Percentiles rank a stretch among this genome's conserved stretches.
Evolutionary conservation across 2,329 filamentous ascomycete species (phyloP).

Genomic region (Verticillium dahliae): DNA sequence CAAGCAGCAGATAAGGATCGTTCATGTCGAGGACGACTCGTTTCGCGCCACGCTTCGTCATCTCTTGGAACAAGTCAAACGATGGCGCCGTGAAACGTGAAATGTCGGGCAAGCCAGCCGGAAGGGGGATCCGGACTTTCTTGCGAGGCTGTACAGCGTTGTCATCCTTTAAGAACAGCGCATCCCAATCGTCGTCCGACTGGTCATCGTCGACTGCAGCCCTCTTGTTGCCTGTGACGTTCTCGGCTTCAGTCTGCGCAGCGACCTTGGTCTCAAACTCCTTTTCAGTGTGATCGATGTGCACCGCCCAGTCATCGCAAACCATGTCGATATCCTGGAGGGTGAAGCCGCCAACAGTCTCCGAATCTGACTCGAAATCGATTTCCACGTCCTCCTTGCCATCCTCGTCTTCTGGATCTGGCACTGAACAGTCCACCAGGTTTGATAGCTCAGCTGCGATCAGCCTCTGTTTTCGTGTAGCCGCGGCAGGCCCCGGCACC

Average conservation of each 20-base stretch:
- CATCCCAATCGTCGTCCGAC: conserved; percentile 55
- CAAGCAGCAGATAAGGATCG: conserved; percentile 79
- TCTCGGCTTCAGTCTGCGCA: conserved; percentile 13
- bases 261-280: conserved; percentile 28
- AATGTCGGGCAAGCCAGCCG: conserved; percentile 52
- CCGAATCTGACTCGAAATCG: conserved; percentile 48
- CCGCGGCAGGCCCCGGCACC: conserved; percentile 55
- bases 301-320: conserved; percentile 77
- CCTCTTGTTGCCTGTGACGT: conserved; percentile 12
- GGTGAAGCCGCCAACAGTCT: conserved; percentile 67
- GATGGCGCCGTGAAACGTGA: conserved; percentile 58
- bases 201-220: conserved; percentile 13
- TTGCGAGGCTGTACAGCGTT: conserved; percentile 39
- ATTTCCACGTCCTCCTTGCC: conserved; percentile 37
- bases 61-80: conserved; percentile 74
- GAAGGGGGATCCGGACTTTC: conserved; percentile 63
- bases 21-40: conserved; percentile 79
- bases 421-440: conserved; percentile 34
- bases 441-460: conserved; percentile 43
- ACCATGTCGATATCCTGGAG: conserved; percentile 78
- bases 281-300: conserved; percentile 43
- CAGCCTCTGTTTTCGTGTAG: conserved; percentile 48
- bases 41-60: conserved; percentile 67
- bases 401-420: conserved; percentile 32
- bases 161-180: conserved; percentile 45